These are phyloP conservation scores for Silene uniflora DNA, from an alignment of 148 eudicot species.

Conservation along the genomic window DNA sequence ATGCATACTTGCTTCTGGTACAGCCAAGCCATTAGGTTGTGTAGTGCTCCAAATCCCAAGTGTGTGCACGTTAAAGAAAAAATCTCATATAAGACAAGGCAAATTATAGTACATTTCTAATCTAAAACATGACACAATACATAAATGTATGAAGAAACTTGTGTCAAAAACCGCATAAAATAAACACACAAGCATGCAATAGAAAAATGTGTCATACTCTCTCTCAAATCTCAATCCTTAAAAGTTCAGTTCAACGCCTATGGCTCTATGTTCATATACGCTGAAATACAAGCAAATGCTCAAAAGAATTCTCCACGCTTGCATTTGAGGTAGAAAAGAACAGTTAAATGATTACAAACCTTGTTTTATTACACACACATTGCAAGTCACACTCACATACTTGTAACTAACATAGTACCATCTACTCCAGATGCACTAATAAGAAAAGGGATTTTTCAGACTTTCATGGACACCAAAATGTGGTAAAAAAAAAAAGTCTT, in stretches of 20 bases:
- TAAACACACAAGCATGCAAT: conserved; percentile 1
- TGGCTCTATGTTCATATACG: background rate
- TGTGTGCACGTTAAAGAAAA: conserved; percentile 81
- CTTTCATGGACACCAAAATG: background rate
- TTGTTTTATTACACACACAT: background rate
- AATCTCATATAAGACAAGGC: conserved; percentile 9
- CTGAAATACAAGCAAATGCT: background rate
- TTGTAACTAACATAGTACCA: background rate
- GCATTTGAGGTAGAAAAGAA: background rate
- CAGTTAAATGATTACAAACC: background rate
- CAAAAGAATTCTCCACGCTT: background rate
- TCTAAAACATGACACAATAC: background rate
- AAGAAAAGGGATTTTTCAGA: background rate
- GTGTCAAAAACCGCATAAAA: background rate
- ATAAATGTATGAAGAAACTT: background rate
- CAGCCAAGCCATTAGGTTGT: conserved; percentile 94
- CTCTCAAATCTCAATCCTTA: background rate
- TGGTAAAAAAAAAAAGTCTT: background rate
- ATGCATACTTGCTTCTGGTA: conserved; percentile 97
- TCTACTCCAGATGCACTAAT: background rate
- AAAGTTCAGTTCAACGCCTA: background rate
- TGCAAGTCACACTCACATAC: background rate
- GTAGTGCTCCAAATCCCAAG: conserved; percentile 91
- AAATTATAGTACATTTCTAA: background rate
- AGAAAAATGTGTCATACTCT: background rate